These are phyloP conservation scores for Arabidopsis thaliana DNA, from an alignment of 345 rosid species.

Conservation along the genomic window TAIR10.1 NC_003074.8:1619001-1619500, in stretches of 20 bases:
- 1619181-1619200: constrained; percentile 91
- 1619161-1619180: constrained; percentile 69
- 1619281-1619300: constrained; percentile 83
- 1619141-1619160: constrained; percentile 99
- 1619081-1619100: constrained; percentile 89
- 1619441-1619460: constrained; percentile 5
- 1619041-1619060: constrained; percentile 93
- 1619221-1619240: constrained; percentile 96
- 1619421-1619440: constrained; percentile 25
- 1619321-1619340: constrained; percentile 92
- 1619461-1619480: not conserved
- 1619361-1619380: constrained; percentile 6
- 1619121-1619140: constrained; percentile 95
- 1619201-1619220: constrained; percentile 95
- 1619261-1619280: constrained; percentile 90
- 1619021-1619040: constrained; percentile 84
- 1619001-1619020: constrained; percentile 99
- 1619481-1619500: not conserved
- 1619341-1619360: not conserved
- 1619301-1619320: constrained; percentile 94
- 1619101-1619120: constrained; percentile 99
- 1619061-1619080: constrained; percentile 96
- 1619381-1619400: not conserved
- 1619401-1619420: constrained; percentile 1
- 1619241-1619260: constrained; percentile 97